Conservation (phyloP, 179 eudicot species). For the Sideroxylon spinosum region DNA sequence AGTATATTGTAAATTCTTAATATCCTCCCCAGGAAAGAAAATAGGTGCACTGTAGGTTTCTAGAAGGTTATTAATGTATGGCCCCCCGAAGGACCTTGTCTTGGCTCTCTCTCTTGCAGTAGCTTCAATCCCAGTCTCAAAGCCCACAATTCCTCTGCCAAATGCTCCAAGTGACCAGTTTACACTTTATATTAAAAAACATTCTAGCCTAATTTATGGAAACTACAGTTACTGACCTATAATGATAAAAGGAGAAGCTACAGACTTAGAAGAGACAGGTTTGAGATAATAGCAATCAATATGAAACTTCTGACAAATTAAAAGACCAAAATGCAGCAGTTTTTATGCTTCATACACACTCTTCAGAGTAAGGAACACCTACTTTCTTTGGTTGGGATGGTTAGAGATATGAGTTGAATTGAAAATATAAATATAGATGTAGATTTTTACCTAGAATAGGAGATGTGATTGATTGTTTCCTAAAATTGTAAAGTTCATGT, state of each 20-base stretch:
- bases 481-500: neutral
- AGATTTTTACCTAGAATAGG: too few relatives aligned
- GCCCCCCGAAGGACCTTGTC: slow-evolving; percentile 91
- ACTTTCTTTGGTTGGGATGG: too few relatives aligned
- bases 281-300: neutral
- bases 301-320: neutral
- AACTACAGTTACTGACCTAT: slow-evolving; percentile 28
- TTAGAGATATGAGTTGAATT: too few relatives aligned
- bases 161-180: slow-evolving; percentile 71
- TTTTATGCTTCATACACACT: neutral
- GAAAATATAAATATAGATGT: too few relatives aligned
- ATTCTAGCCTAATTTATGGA: slow-evolving; percentile 44
- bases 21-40: slow-evolving; percentile 87
- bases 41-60: slow-evolving; percentile 85
- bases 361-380: neutral
- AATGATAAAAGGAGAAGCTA: neutral
- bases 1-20: slow-evolving; percentile 79
- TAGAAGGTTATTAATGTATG: slow-evolving; percentile 92
- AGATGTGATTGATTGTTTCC: neutral
- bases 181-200: slow-evolving; percentile 56
- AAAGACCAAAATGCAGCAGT: neutral
- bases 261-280: neutral
- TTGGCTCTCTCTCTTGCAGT: slow-evolving; percentile 88
- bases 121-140: slow-evolving; percentile 86
- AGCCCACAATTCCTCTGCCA: slow-evolving; percentile 99